Percentiles rank a stretch among this genome's conserved stretches.
Conservation (phyloP, 768 basidiomycete species). For the Suillus americanus region DNA sequence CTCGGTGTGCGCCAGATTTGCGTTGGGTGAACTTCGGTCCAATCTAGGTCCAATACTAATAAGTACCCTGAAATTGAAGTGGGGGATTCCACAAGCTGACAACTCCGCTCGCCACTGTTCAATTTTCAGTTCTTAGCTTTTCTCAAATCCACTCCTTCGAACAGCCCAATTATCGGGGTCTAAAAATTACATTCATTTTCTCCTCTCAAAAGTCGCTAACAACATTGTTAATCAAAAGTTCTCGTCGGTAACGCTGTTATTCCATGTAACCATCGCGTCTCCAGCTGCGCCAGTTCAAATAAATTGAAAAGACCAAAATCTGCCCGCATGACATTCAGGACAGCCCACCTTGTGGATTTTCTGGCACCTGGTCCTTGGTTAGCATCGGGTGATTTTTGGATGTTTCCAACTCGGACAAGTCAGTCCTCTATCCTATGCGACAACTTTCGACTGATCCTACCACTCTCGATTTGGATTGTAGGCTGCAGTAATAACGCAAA, state of each 20-base stretch:
- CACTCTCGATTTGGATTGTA: not conserved
- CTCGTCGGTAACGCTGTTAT: not conserved
- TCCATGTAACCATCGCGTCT: not conserved
- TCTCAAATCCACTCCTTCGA: not conserved
- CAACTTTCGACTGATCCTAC: not conserved
- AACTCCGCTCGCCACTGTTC: not conserved
- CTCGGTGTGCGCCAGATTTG: not conserved
- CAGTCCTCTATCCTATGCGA: not conserved
- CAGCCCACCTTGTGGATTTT: not conserved
- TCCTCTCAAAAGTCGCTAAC: too few relatives aligned
- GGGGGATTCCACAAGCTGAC: not conserved
- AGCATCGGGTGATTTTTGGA: not conserved
- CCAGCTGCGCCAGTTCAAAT: not conserved
- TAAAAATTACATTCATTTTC: not conserved
- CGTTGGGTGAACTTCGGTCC: too few relatives aligned
- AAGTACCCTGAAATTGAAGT: not conserved
- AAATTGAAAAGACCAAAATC: not conserved
- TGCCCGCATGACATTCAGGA: not conserved
- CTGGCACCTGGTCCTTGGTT: not conserved
- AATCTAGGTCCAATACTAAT: too few relatives aligned
- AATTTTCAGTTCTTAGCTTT: too few relatives aligned
- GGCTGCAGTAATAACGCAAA: not conserved
- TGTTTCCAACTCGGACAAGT: not conserved
- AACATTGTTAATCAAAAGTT: not conserved
- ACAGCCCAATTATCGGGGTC: not conserved